Evolutionary conservation across 2,329 filamentous ascomycete genomes (phyloP), one percentile per base, ranked within the genome.

Genomic region (Beauveria brongniartii): DNA sequence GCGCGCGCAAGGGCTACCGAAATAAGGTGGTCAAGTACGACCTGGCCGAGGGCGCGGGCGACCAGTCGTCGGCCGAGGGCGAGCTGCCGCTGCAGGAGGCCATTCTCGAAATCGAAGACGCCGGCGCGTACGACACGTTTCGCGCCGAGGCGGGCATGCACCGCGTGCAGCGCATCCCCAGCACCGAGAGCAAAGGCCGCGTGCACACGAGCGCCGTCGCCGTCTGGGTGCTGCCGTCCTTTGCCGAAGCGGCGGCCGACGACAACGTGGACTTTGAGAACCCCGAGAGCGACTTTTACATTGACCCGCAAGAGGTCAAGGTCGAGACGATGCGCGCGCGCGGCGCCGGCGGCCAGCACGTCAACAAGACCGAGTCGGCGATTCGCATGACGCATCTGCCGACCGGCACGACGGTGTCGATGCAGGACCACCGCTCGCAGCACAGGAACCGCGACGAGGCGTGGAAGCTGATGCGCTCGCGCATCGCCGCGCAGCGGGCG

Each of bases 321-420:
- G 80, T 85, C 22, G 94, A 99, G 71, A 91, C 92, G 63, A 96
- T 97, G 92, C 84, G 92, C 18, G 92, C 94, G 0, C 81, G 91
- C 51, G 94, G 94, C 63, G 93, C 94, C 0, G 94, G 94, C 37
- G 94, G 94, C 1, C 94, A 99, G 77, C 94, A 99, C 75, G 94
- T 99, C 71, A 99, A 99, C 77, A 97, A 93, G 73, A 99, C 94
- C 0, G 94, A 99, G 77, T 96, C 91, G 34, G 94, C 94, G 3
- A 90, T 99, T 63, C 88, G 94, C 10, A 80, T 99, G 68, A 97
- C 92, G 2, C 94, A 99, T 77, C 75, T 89, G 7, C 94, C 94
- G 2, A 96, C 92, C 1, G 90, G 89, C 50, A 94, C 87, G 0
- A 85, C 90, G 2, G 92, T 97, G 16, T 88, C 87, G 14, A 96